Conservation (phyloP, 1,284 basidiomycete genomes). For the Microbotryum intermedium region DNA sequence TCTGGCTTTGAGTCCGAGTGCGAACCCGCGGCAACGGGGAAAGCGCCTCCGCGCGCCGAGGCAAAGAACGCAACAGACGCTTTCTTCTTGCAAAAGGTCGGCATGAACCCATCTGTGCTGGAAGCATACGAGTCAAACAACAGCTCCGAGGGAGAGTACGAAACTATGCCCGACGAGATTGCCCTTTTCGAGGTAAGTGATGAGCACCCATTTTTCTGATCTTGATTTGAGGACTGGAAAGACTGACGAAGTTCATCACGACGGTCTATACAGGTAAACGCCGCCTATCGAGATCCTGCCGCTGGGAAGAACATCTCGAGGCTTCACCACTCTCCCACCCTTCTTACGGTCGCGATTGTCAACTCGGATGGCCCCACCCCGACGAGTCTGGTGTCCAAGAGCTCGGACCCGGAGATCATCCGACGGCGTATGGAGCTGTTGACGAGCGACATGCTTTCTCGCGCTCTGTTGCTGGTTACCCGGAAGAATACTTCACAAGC, state of each 20-base stretch:
- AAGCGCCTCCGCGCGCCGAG: neutral
- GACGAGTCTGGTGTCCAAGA: constrained; percentile 33
- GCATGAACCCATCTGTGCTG: constrained; percentile 47
- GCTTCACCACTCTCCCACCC: constrained; percentile 66
- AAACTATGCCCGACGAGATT: constrained; percentile 77
- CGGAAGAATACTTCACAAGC: constrained; percentile 78
- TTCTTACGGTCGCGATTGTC: constrained; percentile 77
- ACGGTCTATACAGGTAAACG: constrained; percentile 52
- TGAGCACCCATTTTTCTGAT: neutral
- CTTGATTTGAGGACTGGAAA: too few relatives aligned
- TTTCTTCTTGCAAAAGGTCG: constrained; percentile 32
- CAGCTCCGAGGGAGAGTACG: constrained; percentile 29
- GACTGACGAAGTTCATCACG: constrained; percentile 73
- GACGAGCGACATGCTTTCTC: constrained; percentile 87
- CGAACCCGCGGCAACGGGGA: neutral
- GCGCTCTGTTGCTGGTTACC: constrained; percentile 77
- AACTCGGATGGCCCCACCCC: constrained; percentile 42
- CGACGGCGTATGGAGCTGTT: constrained; percentile 88
- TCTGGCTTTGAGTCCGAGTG: constrained; percentile 4
- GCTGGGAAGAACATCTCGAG: constrained; percentile 70
- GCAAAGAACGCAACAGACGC: constrained; percentile 31
- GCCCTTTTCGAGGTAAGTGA: constrained; percentile 43
- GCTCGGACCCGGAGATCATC: constrained; percentile 69
- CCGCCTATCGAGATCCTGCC: constrained; percentile 80
- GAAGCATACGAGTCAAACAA: constrained; percentile 43